Conservation (phyloP, 495 filamentous ascomycete species). For the Aspergillus conjunctus region DNA sequence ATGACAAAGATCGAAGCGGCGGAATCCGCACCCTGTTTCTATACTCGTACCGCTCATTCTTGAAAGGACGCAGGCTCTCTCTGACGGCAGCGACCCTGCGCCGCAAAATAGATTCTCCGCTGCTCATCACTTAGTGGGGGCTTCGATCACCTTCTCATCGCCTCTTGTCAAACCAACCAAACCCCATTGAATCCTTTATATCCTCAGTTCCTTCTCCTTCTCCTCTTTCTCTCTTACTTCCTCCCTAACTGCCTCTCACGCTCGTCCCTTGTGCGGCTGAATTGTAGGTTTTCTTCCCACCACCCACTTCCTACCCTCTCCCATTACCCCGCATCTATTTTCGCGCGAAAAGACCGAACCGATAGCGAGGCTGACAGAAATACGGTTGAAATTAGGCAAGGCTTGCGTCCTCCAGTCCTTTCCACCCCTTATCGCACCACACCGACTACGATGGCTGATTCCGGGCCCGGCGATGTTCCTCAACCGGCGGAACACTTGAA, state of each 20-base stretch:
- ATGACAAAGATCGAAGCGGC: neutral
- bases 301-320: conserved; percentile 12
- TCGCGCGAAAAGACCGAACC: conserved; percentile 8
- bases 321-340: conserved; percentile 13
- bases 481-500: conserved; percentile 83
- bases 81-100: conserved; percentile 22
- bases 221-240: conserved; percentile 12
- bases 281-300: neutral
- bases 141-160: conserved; percentile 22
- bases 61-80: neutral
- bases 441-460: conserved; percentile 50
- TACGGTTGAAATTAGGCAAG: neutral
- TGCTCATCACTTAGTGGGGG: conserved; percentile 31
- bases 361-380: conserved; percentile 18
- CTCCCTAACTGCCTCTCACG: neutral
- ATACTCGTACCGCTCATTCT: neutral
- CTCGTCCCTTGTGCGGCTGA: neutral
- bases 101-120: conserved; percentile 50
- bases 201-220: conserved; percentile 13
- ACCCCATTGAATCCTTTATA: conserved; percentile 13
- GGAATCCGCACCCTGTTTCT: neutral
- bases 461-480: conserved; percentile 50
- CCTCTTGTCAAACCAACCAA: conserved; percentile 11
- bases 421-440: neutral
- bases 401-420: neutral